phyloP scores from a whole-genome alignment of 352 stramenopile species.

The Phytopythium boreale region DNA sequence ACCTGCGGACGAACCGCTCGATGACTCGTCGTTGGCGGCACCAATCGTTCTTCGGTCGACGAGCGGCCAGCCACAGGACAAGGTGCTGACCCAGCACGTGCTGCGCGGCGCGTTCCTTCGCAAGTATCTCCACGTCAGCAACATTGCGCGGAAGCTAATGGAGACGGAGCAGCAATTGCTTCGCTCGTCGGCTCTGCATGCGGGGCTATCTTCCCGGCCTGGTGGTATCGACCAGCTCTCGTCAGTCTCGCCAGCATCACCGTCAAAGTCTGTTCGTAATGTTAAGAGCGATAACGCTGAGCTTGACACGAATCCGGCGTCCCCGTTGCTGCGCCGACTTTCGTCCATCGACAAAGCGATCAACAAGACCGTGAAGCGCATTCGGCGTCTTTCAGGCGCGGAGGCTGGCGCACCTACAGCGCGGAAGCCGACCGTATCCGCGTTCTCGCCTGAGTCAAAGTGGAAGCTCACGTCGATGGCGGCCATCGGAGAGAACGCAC shows the following conservation, averaged over 20 bases:
- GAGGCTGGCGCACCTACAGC: slow-evolving; percentile 8
- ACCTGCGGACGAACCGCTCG: not conserved
- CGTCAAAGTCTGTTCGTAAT: not conserved
- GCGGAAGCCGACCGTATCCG: not conserved
- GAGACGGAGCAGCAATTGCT: slow-evolving; percentile 57
- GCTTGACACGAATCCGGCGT: not conserved
- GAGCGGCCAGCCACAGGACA: slow-evolving; percentile 24
- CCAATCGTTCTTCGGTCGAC: slow-evolving; percentile 39
- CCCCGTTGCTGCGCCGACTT: slow-evolving; percentile 32
- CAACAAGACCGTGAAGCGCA: slow-evolving; percentile 56
- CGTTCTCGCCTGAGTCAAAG: slow-evolving; percentile 2
- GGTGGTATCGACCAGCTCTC: not conserved
- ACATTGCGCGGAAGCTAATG: slow-evolving; percentile 59
- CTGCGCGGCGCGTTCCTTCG: slow-evolving; percentile 54
- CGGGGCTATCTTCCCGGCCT: slow-evolving; percentile 13
- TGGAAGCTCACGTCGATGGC: not conserved
- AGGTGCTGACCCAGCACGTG: slow-evolving; percentile 57
- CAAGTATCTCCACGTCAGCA: slow-evolving; percentile 65
- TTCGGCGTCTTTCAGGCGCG: slow-evolving; percentile 41
- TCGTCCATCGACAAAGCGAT: slow-evolving; percentile 66
- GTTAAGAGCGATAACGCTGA: not conserved
- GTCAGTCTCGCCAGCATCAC: not conserved
- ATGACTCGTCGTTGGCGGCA: slow-evolving; percentile 19
- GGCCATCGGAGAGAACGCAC: not conserved
- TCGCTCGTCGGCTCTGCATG: slow-evolving; percentile 25